Percentiles rank a stretch among this genome's conserved stretches.
These are phyloP conservation scores for Triangularia verruculosa DNA, from an alignment of 2,329 filamentous ascomycete species.

Conservation along the genomic window DNA sequence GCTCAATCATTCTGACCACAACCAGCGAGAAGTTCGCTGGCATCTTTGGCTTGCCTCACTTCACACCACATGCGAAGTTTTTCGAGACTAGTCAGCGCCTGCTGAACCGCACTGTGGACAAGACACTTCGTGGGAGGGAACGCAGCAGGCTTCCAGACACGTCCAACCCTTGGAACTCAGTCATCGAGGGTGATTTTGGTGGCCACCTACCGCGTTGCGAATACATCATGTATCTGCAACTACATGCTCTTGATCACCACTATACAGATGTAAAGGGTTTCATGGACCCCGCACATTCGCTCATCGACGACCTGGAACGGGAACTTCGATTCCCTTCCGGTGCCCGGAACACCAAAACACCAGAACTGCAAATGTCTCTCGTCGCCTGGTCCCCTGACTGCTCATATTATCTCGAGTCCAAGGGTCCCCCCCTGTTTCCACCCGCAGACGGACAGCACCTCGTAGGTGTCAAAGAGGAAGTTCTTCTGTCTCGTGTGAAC, in stretches of 20 bases:
- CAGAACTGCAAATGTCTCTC: constrained; percentile 59
- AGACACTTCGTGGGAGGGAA: constrained; percentile 64
- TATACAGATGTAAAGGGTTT: constrained; percentile 35
- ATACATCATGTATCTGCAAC: constrained; percentile 80
- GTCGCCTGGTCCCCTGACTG: constrained; percentile 68
- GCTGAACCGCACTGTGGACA: constrained; percentile 69
- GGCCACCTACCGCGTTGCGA: constrained; percentile 77
- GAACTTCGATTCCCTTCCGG: constrained; percentile 62
- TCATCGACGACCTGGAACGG: constrained; percentile 56
- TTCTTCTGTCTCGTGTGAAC: constrained; percentile 55
- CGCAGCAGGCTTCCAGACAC: constrained; percentile 53
- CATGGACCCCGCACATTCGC: constrained; percentile 33
- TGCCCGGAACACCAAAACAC: constrained; percentile 52
- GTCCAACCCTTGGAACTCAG: constrained; percentile 74
- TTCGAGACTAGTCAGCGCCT: constrained; percentile 59
- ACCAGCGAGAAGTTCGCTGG: constrained; percentile 94
- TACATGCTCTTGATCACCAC: constrained; percentile 50
- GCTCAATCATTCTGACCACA: constrained; percentile 77
- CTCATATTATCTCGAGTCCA: constrained; percentile 62
- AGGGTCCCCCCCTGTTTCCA: constrained; percentile 57
- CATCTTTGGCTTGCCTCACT: constrained; percentile 83
- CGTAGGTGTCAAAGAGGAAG: constrained; percentile 58
- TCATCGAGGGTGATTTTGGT: constrained; percentile 58
- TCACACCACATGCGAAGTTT: constrained; percentile 60
- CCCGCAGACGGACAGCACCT: constrained; percentile 54